Conservation (phyloP, 805 yeast genomes). For the Sugiyamaella valdiviana region DNA sequence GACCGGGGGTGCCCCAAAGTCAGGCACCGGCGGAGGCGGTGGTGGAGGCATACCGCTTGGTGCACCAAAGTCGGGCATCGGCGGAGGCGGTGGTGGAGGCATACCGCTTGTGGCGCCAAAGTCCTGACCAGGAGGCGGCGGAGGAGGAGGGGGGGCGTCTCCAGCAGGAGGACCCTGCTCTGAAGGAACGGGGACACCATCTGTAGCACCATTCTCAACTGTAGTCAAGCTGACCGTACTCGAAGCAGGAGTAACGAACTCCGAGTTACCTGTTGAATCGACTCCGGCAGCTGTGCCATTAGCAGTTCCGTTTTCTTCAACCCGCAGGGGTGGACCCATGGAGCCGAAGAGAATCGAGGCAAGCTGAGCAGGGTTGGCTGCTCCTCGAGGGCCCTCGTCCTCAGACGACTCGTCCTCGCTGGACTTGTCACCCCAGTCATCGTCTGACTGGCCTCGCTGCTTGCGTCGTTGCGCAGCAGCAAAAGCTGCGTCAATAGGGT, state of each 20-base stretch:
- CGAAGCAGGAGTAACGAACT: constrained; percentile 14
- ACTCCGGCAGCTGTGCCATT: not conserved
- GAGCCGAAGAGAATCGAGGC: constrained; percentile 39
- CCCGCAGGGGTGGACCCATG: constrained; percentile 30
- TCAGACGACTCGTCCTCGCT: constrained; percentile 27
- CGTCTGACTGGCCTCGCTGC: constrained; percentile 33
- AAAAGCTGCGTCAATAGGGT: constrained; percentile 18
- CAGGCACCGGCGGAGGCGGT: constrained; percentile 29
- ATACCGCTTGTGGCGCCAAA: constrained; percentile 30
- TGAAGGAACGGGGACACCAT: constrained; percentile 26
- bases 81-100: constrained; percentile 35
- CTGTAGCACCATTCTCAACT: constrained; percentile 20
- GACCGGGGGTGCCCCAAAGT: constrained; percentile 27
- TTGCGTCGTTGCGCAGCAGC: constrained; percentile 30
- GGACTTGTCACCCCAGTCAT: constrained; percentile 30
- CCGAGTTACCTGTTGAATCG: not conserved
- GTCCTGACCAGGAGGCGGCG: constrained; percentile 31
- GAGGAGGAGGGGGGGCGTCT: constrained; percentile 28
- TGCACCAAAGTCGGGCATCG: constrained; percentile 28
- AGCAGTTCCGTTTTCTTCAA: not conserved
- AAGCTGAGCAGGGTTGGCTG: constrained; percentile 36
- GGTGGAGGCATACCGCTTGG: constrained; percentile 33
- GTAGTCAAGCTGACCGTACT: constrained; percentile 20
- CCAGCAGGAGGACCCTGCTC: constrained; percentile 13
- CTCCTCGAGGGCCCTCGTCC: constrained; percentile 28